phyloP scores from a whole-genome alignment of 1,284 basidiomycete genomes.

The Leccinum pallidistipes region DNA sequence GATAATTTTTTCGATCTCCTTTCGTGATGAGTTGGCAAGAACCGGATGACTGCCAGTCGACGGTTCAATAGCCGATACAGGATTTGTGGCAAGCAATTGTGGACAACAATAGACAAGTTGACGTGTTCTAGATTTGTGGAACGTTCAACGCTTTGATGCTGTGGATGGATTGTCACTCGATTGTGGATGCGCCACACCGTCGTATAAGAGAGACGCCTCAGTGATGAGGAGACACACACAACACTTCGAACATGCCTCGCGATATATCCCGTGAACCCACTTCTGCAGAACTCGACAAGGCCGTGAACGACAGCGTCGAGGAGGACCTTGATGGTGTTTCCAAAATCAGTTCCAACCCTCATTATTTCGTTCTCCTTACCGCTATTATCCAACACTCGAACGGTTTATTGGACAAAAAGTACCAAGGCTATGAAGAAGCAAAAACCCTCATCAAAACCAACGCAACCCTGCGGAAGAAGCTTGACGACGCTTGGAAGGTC shows the following conservation, averaged over 20 bases:
- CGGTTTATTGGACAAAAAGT: background rate
- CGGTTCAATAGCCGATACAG: background rate
- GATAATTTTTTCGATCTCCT: background rate
- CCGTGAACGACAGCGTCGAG: background rate
- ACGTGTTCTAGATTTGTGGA: background rate
- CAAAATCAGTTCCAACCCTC: background rate
- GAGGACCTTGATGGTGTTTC: background rate
- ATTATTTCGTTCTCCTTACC: fast-evolving
- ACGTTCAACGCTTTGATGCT: background rate
- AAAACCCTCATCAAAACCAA: background rate
- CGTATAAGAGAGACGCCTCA: background rate
- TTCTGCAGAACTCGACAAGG: background rate
- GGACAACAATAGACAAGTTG: background rate
- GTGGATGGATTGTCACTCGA: background rate
- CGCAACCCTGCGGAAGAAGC: background rate
- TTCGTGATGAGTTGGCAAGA: background rate
- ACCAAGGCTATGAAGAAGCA: background rate
- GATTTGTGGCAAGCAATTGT: background rate
- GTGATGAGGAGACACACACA: background rate
- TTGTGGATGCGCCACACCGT: background rate
- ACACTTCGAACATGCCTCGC: background rate
- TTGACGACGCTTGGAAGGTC: background rate
- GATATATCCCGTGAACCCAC: background rate
- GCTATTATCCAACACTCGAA: background rate
- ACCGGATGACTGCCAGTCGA: background rate